Evolutionary conservation across 169 alveolate genomes (phyloP), one percentile per base, ranked within the genome.

Genomic region (Cryptosporidium sp.): DNA sequence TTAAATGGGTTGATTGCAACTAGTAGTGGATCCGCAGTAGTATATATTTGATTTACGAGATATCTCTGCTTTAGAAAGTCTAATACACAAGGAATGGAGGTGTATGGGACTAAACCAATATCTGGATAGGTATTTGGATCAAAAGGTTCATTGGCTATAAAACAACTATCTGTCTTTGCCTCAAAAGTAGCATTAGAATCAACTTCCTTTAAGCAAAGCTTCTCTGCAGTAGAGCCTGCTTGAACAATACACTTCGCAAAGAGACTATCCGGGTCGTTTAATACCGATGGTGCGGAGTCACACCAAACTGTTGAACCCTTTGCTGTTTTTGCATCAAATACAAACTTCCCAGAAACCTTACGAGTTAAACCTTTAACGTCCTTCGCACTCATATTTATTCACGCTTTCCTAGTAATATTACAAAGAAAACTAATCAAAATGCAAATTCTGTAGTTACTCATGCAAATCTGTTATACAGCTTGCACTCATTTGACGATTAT

Each of bases 41-140:
- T 95, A 92, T 96, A 94, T 44, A 91, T 96, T 85, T 95, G 98
- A 84, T 96, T 96, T 70, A 94, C 93, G 87, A 95, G 85, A 89
- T 92, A 96, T 35, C 98, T 87, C 65, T 91, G 94, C 42, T 94
- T 93, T 14, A 96, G 87, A 75, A 93, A 93, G 86, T 94, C 97
- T 44, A 95, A 91, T 56, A 95, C 97, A 73, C 97, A 94, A 12
- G 98, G 97, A 21, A 93, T 92, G 75, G 95, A 94, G 18, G 97
- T 94, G 86, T 95, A 97, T 44, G 96, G 95, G 21, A 96, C 93
- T 86, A 95, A 70, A 58, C 98, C 98, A 68, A 96, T 94, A 84
- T 96, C 98, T 69, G 96, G 95, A 85, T 94, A 95, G 4, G 97
- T 85, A 97, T 95, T 95, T 26, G 98, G 98, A 75, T 96, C 98